Evolutionary conservation across 305 asterid genomes (phyloP), one percentile per base, ranked within the genome.

Genomic region (Ruellia speciosa): DNA sequence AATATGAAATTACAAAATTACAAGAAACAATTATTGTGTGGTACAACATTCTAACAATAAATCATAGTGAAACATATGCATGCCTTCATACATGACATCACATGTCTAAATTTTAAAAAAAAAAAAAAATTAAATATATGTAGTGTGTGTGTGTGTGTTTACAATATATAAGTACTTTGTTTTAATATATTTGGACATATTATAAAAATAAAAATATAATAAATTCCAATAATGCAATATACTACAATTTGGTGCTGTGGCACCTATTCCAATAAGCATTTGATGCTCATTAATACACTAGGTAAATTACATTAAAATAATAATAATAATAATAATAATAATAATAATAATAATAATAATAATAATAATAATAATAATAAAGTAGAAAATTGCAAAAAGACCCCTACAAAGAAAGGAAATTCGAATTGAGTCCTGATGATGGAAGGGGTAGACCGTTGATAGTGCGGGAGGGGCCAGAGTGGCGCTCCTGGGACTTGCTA

Each of bases 241-340:
- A 43, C 6, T 43, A n/a, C 19, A 47, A n/a, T 47, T 47, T 47
- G 52, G 52, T 15, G 52, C n/a, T 16, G 52, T 15, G 52, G 52
- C 19, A 14, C 52, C 52, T 14, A 47, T 47, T 16, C 19, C 52
- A 47, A 47, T 15, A 47, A 47, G 52, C 52, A 47, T 47, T 47
- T 47, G 19, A 47, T 47, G 52, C 52, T 47, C 19, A 47, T 47
- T 47, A 14, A 14, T 47, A 47, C n/a, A n/a, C n/a, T n/a, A n/a
- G n/a, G n/a, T n/a, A n/a, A n/a, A n/a, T n/a, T n/a, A n/a, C n/a
- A n/a, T n/a, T n/a, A n/a, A n/a, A n/a, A n/a, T n/a, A n/a, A n/a
- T n/a, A n/a, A n/a, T n/a, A n/a, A n/a, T n/a, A n/a, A n/a, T n/a
- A n/a, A n/a, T n/a, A n/a, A n/a, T n/a, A n/a, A n/a, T n/a, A n/a